Base-by-base conservation (phyloP, 768 basidiomycete species). In the Pleurotus pulmonarius region DNA sequence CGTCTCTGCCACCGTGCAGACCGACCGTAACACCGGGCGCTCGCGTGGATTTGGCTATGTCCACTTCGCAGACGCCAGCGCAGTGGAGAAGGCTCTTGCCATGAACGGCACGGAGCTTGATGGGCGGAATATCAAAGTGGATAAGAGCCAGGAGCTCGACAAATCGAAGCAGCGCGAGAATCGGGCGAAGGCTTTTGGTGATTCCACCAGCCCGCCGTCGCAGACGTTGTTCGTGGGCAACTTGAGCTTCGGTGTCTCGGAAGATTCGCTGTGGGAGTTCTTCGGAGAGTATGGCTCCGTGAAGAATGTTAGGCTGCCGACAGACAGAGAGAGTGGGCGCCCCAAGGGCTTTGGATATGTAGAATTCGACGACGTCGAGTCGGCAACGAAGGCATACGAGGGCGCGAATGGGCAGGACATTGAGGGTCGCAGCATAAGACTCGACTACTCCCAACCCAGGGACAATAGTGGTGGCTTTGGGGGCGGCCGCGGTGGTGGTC, bases 281-380 rank as follows among this genome's bases (percentile, higher is more conserved):
- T 99, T 98, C 71, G 87, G 85, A 60, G 92, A 94, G 67, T 87
- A 87, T 68, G 92, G 92, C 56, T 78, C 83, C 43, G 83, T 97
- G 59, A 90, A 90, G 75, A 87, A 77, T 65, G 92, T 98, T 40
- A 85, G 94, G 56, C 75, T 99, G 49, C 94, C 94, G 26, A 97
- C 94, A 39, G 94, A 98, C 70, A 80, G 92, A 61, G 97, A 99
- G 49, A 82, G 89, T 5, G 94, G 94, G 25, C 81, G 78, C 59
- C 87, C 92, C 46, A 98, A 98, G 72, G 97, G 97, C 65, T 98
- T 96, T 72, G 97, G 87, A 18, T 98, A 98, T 72, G 90, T 99
- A 66, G 94, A 98, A 71, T 97, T 95, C 71, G 83, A 87, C 61
- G 86, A 88, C 63, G 65, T 92, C 39, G 90, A 86, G 24, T 74